A percentile compares a stretch with the other conserved stretches of the same genome.
phyloP scores from a whole-genome alignment of 208 protist species.

The Endotrypanum monterogeii region DNA sequence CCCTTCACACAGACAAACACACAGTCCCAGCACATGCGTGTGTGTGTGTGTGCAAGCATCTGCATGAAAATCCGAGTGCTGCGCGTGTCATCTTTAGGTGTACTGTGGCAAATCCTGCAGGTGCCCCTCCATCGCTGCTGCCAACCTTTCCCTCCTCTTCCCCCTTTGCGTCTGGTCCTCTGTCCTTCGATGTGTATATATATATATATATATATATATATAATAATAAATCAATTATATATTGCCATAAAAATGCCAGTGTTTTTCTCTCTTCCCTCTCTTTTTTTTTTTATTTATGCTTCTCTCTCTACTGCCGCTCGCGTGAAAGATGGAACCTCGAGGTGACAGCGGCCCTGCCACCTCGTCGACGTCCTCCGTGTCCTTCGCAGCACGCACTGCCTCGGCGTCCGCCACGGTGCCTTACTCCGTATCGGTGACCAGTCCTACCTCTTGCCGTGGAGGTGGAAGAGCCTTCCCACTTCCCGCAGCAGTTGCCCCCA shows the following conservation, averaged over 20 bases:
- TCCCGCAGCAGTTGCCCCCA: background rate
- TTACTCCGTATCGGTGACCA: background rate
- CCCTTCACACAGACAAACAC: too few relatives aligned
- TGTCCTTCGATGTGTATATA: background rate
- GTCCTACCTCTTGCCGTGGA: background rate
- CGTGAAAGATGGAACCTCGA: background rate
- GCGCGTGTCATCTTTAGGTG: background rate
- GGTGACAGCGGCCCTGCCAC: too few relatives aligned
- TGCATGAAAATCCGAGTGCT: background rate
- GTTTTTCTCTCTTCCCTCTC: background rate
- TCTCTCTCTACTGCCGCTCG: background rate
- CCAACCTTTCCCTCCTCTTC: background rate
- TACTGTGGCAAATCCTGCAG: background rate
- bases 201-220: constrained; percentile 6
- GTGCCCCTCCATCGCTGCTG: background rate
- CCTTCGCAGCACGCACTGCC: background rate
- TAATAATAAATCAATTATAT: background rate
- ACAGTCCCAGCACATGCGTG: too few relatives aligned
- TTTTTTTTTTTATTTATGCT: background rate
- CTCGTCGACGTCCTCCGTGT: too few relatives aligned
- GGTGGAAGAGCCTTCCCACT: background rate
- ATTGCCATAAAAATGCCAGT: background rate
- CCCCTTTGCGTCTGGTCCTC: background rate
- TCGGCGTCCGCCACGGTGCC: background rate
- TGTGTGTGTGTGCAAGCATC: background rate